Conservation (phyloP, 2,329 filamentous ascomycete genomes). For the Aspergillus eucalypticola region DNA sequence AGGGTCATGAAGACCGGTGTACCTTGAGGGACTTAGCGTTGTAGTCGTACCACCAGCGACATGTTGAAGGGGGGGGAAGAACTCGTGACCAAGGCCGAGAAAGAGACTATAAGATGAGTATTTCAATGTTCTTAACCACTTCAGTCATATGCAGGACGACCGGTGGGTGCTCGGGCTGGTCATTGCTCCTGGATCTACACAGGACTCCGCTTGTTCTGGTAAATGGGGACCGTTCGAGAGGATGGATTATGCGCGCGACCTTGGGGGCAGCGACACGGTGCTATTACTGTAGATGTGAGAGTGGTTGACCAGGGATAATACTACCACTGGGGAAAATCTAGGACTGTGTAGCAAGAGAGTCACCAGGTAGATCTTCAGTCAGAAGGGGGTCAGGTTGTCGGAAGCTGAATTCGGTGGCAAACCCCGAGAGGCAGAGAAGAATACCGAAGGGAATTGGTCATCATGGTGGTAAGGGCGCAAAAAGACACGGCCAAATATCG, state of each 20-base stretch:
- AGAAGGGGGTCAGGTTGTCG: constrained; percentile 1
- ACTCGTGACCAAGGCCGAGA: neutral
- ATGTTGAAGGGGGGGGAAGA: neutral
- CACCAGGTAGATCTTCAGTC: neutral
- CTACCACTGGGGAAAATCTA: neutral
- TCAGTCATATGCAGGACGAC: neutral
- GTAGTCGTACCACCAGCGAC: neutral
- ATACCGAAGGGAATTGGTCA: neutral
- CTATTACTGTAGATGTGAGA: neutral
- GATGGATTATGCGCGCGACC: neutral
- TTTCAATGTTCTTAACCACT: constrained; percentile 2
- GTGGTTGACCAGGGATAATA: neutral
- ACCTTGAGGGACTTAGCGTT: neutral
- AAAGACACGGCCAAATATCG: neutral
- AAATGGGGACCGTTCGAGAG: constrained; percentile 3
- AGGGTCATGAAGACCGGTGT: neutral
- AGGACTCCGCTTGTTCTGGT: constrained; percentile 11
- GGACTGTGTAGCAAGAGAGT: neutral
- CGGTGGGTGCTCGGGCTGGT: constrained; percentile 13
- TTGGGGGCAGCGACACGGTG: neutral
- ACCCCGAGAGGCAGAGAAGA: neutral
- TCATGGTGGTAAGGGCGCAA: neutral
- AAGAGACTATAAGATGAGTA: neutral
- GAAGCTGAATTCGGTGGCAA: constrained; percentile 2
- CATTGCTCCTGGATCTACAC: constrained; percentile 17